A percentile compares a stretch with the other conserved stretches of the same genome.
These are phyloP conservation scores for Entoloma clypeatum DNA, from an alignment of 1,284 basidiomycete species.

Conservation along the genomic window DNA sequence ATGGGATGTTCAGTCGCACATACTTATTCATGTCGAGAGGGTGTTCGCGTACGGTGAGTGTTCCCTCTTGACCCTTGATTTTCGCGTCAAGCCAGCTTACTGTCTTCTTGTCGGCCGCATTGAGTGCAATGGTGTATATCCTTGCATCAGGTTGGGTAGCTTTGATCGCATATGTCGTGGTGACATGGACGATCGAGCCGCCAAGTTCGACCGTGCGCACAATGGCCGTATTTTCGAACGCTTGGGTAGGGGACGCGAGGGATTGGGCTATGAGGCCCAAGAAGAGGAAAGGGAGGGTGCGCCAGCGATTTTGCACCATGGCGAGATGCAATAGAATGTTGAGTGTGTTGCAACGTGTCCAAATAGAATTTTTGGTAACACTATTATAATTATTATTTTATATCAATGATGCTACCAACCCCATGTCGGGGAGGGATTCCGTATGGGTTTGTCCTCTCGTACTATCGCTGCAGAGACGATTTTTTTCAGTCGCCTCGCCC, in stretches of 20 bases:
- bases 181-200: constrained; percentile 80
- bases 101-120: constrained; percentile 55
- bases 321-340: constrained; percentile 15
- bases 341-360: constrained; percentile 21
- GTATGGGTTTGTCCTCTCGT: constrained; percentile 75
- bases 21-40: constrained; percentile 50
- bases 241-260: constrained; percentile 29
- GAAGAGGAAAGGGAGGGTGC: constrained; percentile 35
- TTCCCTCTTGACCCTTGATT: constrained; percentile 62
- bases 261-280: constrained; percentile 26
- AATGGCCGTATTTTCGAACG: constrained; percentile 84
- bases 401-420: constrained; percentile 61
- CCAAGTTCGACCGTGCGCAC: constrained; percentile 86
- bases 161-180: constrained; percentile 83
- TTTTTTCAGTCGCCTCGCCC: constrained; percentile 66
- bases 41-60: constrained; percentile 54
- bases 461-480: constrained; percentile 78
- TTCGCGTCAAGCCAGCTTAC: constrained; percentile 81
- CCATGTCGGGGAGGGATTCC: constrained; percentile 75
- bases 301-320: constrained; percentile 40
- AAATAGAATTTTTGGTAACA: constrained; percentile 31
- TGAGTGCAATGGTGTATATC: constrained; percentile 70
- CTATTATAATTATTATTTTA: background rate
- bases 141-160: constrained; percentile 59
- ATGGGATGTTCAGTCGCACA: constrained; percentile 21